These are phyloP conservation scores for Trichoderma koningiopsis DNA, from an alignment of 2,329 filamentous ascomycete genomes.

Conservation along the genomic window DNA sequence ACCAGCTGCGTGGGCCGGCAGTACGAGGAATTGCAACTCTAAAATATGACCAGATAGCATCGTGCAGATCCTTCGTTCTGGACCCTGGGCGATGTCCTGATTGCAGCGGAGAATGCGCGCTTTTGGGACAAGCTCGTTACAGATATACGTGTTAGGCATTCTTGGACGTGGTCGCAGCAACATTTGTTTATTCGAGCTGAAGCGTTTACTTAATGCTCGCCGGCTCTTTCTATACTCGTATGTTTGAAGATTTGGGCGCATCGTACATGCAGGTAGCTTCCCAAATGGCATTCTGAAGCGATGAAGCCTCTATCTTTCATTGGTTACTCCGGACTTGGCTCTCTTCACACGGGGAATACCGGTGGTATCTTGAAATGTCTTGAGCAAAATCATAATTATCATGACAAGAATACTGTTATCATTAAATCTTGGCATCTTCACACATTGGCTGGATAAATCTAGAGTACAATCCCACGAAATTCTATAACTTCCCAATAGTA, in stretches of 20 bases:
- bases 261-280: background rate
- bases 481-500: conserved; percentile 24
- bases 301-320: background rate
- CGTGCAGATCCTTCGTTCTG: conserved; percentile 23
- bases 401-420: conserved; percentile 12
- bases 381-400: background rate
- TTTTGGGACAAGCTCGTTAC: conserved; percentile 13
- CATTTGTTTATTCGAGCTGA: background rate
- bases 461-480: conserved; percentile 24
- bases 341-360: background rate
- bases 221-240: background rate
- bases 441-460: conserved; percentile 14
- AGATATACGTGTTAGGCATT: background rate
- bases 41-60: background rate
- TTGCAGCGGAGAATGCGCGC: background rate
- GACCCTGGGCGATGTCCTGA: background rate
- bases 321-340: background rate
- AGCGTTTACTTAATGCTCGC: background rate
- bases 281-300: background rate
- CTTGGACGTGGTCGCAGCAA: background rate
- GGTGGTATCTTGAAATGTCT: background rate
- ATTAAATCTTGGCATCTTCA: conserved; percentile 18
- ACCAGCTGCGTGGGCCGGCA: background rate
- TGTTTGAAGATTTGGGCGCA: background rate
- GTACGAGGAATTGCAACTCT: conserved; percentile 13